Percentiles rank a stretch among this genome's conserved stretches.
phyloP scores from a whole-genome alignment of 2,329 filamentous ascomycete species.

The Aspergillus ochraceus region DNA sequence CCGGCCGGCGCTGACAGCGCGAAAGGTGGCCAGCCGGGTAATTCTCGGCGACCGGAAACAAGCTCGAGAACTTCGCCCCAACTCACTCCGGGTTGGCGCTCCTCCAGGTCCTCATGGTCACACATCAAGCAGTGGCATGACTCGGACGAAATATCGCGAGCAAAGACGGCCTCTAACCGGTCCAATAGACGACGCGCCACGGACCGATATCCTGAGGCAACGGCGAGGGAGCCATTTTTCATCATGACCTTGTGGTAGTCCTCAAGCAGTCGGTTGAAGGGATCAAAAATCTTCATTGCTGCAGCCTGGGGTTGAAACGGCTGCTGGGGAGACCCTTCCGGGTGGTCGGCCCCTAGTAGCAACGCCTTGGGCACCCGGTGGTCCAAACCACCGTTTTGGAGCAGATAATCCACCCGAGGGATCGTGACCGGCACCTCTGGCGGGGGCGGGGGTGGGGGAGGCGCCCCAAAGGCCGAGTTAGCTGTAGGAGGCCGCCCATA shows the following conservation, averaged over 20 bases:
- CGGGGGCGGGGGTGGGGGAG: slow-evolving; percentile 74
- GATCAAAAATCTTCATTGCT: slow-evolving; percentile 74
- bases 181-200: slow-evolving; percentile 89
- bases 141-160: slow-evolving; percentile 82
- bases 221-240: slow-evolving; percentile 85
- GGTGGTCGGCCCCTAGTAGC: slow-evolving; percentile 51
- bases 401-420: slow-evolving; percentile 85
- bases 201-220: slow-evolving; percentile 91
- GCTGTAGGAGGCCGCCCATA: slow-evolving; percentile 32
- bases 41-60: slow-evolving; percentile 81
- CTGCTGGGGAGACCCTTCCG: slow-evolving; percentile 59
- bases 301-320: slow-evolving; percentile 65
- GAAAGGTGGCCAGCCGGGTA: slow-evolving; percentile 88
- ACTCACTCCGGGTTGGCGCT: slow-evolving; percentile 66
- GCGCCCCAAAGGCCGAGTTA: slow-evolving; percentile 36
- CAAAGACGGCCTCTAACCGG: slow-evolving; percentile 90
- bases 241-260: slow-evolving; percentile 80
- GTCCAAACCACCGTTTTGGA: slow-evolving; percentile 81
- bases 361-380: slow-evolving; percentile 72
- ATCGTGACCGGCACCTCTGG: slow-evolving; percentile 65
- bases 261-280: slow-evolving; percentile 78
- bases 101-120: slow-evolving; percentile 60
- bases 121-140: slow-evolving; percentile 88
- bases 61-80: slow-evolving; percentile 96
- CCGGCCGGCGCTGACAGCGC: slow-evolving; percentile 62